Evolutionary conservation across 2,329 filamentous ascomycete species (phyloP).

Genomic region (Monosporascus cannonballus): DNA sequence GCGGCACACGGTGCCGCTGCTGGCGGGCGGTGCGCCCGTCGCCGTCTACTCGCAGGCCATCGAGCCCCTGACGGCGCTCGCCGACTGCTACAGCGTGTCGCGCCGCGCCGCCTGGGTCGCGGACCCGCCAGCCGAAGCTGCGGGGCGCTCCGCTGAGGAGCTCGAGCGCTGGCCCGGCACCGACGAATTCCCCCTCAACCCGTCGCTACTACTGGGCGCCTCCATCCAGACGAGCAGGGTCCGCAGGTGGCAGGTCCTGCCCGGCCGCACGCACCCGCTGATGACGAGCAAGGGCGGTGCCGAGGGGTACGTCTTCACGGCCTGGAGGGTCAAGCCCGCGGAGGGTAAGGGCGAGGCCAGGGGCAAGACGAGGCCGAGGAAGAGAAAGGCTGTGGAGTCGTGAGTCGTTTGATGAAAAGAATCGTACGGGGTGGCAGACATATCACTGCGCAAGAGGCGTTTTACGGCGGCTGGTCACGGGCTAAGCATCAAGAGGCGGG

Average conservation of each 20-base stretch:
- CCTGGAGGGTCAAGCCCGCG: conserved; percentile 71
- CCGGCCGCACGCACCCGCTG: conserved; percentile 83
- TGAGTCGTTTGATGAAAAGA: conserved; percentile 7
- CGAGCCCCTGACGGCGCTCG: conserved; percentile 70
- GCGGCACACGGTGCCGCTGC: conserved; percentile 67
- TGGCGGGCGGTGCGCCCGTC: conserved; percentile 76
- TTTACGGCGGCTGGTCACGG: too few relatives aligned
- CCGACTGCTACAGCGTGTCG: conserved; percentile 78
- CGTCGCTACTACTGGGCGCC: conserved; percentile 72
- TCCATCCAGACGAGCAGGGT: conserved; percentile 75
- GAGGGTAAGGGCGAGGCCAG: conserved; percentile 76
- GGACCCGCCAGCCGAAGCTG: conserved; percentile 40
- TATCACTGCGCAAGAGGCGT: too few relatives aligned
- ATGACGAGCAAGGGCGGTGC: conserved; percentile 87
- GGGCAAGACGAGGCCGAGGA: conserved; percentile 71
- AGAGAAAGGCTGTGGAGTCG: conserved; percentile 32
- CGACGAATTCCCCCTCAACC: conserved; percentile 81
- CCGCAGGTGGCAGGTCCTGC: conserved; percentile 83
- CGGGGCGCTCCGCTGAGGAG: conserved; percentile 39
- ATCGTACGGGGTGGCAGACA: neutral
- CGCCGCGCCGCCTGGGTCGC: conserved; percentile 70
- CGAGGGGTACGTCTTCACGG: conserved; percentile 87
- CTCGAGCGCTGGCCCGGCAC: conserved; percentile 53
- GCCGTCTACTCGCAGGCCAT: conserved; percentile 78
- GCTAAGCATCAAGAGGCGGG: too few relatives aligned